Evolutionary conservation across 169 alveolate genomes (phyloP).

Genomic region (Condylostoma magnum): DNA sequence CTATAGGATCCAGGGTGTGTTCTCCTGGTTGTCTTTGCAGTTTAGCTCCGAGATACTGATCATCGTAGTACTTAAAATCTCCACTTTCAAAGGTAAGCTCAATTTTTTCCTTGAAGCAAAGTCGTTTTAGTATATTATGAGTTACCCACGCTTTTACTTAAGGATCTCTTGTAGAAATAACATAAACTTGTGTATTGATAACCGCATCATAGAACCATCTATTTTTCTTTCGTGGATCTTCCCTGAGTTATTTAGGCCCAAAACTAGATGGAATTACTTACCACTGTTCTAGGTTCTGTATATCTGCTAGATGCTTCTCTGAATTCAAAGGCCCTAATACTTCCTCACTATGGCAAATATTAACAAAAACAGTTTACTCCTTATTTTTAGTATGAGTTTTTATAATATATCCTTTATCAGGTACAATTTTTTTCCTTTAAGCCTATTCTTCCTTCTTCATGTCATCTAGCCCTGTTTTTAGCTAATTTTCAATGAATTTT

Average conservation of each 20-base stretch:
- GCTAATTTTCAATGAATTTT: conserved; percentile 12
- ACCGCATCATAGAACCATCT: conserved; percentile 15
- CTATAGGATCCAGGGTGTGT: background rate
- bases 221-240: background rate
- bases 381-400: conserved; percentile 13
- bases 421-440: background rate
- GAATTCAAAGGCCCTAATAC: conserved; percentile 2
- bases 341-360: background rate
- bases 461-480: conserved; percentile 22
- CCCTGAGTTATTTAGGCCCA: background rate
- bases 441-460: background rate
- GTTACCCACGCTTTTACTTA: background rate
- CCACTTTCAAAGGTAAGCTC: background rate
- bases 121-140: background rate
- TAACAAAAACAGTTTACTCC: conserved; percentile 1
- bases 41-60: conserved; percentile 1
- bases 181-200: background rate
- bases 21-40: background rate
- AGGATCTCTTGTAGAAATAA: background rate
- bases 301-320: background rate
- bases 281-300: background rate
- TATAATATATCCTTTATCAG: background rate
- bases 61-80: conserved; percentile 6
- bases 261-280: conserved; percentile 11
- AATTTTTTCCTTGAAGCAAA: background rate